Evolutionary conservation across 1,284 basidiomycete genomes (phyloP).

Genomic region (Neolentinus lepideus): DNA sequence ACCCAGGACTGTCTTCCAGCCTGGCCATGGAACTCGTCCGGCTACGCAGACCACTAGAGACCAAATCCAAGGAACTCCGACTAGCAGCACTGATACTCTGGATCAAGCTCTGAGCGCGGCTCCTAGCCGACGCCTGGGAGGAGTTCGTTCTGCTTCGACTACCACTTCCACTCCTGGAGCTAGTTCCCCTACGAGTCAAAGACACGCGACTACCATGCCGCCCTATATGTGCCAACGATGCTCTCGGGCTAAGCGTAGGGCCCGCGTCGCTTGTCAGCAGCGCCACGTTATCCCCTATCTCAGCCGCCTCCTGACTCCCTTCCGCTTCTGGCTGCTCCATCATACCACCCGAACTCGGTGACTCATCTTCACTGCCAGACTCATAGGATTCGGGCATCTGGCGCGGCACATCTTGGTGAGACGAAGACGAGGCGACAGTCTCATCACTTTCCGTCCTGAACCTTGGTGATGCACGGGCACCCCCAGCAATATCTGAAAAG

Average conservation of each 20-base stretch:
- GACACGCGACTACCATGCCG: slow-evolving; percentile 29
- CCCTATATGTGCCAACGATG: slow-evolving; percentile 40
- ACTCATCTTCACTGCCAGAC: slow-evolving; percentile 27
- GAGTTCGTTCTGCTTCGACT: slow-evolving; percentile 9
- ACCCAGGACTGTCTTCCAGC: slow-evolving; percentile 41
- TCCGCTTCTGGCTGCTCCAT: slow-evolving; percentile 47
- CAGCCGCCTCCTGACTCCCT: slow-evolving; percentile 50
- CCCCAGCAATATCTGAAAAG: slow-evolving; percentile 23
- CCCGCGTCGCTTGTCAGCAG: slow-evolving; percentile 36
- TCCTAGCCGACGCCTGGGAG: slow-evolving; percentile 9
- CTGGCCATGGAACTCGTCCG: slow-evolving; percentile 53
- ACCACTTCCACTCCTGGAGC: not conserved
- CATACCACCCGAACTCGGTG: slow-evolving; percentile 28
- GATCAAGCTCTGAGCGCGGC: slow-evolving; percentile 53
- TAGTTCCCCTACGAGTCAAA: slow-evolving; percentile 9
- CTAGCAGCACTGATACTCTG: slow-evolving; percentile 57
- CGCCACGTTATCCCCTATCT: slow-evolving; percentile 67
- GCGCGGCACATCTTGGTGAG: slow-evolving; percentile 15
- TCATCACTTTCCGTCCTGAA: slow-evolving; percentile 37
- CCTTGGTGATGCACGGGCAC: slow-evolving; percentile 21
- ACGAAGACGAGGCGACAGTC: slow-evolving; percentile 18
- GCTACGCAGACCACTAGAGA: slow-evolving; percentile 34
- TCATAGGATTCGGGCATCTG: slow-evolving; percentile 28
- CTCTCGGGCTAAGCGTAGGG: slow-evolving; percentile 41
- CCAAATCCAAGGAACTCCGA: slow-evolving; percentile 51